Conservation (phyloP, 345 rosid genomes). For the Nephelium lappaceum region DNA sequence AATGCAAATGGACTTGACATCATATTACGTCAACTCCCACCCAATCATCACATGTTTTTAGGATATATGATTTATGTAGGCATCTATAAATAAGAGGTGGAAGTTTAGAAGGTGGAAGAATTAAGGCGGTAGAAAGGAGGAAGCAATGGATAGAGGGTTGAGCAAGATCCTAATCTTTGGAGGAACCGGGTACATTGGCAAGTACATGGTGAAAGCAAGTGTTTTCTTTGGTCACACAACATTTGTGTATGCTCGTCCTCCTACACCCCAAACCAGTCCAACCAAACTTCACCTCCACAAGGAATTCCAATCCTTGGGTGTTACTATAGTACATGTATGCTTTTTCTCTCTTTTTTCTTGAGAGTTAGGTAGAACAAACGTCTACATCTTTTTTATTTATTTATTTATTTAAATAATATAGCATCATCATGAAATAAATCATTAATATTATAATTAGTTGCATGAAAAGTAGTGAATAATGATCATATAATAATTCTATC, state of each 20-base stretch:
- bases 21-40: too few species aligned
- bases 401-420: not conserved
- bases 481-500: too few species aligned
- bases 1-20: too few species aligned
- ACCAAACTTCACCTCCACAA: slow-evolving; percentile 23
- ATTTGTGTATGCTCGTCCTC: slow-evolving; percentile 32
- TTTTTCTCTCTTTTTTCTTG: not conserved
- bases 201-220: slow-evolving; percentile 37
- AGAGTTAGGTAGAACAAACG: too few species aligned
- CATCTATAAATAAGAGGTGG: too few species aligned
- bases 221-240: slow-evolving; percentile 32
- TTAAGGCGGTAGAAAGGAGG: not conserved
- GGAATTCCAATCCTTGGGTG: slow-evolving; percentile 34
- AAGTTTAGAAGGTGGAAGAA: not conserved
- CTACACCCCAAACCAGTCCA: not conserved
- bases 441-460: not conserved
- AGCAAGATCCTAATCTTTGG: slow-evolving; percentile 40
- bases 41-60: too few species aligned
- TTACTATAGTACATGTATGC: slow-evolving; percentile 6
- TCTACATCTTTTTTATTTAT: not conserved
- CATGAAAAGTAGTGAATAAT: not conserved
- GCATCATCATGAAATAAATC: too few species aligned
- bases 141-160: slow-evolving; percentile 10
- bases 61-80: too few species aligned
- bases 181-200: slow-evolving; percentile 46